These are phyloP conservation scores for Xylaria castorea DNA, from an alignment of 495 filamentous ascomycete species.

Conservation along the genomic window DNA sequence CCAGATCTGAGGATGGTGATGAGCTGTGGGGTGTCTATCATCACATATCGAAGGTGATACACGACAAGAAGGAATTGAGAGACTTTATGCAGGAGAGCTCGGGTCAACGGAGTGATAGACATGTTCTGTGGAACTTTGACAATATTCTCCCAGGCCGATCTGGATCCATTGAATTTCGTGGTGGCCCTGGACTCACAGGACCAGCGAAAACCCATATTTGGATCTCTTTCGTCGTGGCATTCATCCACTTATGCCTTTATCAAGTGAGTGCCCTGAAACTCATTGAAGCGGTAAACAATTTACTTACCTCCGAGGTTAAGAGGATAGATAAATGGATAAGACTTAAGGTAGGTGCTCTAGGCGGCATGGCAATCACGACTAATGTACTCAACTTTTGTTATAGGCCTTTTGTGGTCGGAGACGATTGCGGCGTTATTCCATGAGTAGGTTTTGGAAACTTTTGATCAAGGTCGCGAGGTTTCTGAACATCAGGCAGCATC, in stretches of 20 bases:
- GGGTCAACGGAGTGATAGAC: background rate
- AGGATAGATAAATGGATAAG: background rate
- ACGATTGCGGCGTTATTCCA: too few relatives aligned
- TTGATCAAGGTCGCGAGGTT: too few relatives aligned
- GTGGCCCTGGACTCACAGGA: background rate
- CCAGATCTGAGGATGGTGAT: background rate
- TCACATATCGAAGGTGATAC: background rate
- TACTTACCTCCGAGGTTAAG: background rate
- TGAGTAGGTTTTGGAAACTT: too few relatives aligned
- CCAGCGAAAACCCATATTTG: background rate
- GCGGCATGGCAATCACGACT: too few relatives aligned
- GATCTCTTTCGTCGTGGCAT: background rate
- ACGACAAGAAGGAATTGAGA: background rate
- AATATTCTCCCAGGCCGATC: background rate
- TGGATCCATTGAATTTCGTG: constrained; percentile 10
- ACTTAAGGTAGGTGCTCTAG: too few relatives aligned
- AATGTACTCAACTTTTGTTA: too few relatives aligned
- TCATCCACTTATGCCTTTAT: constrained; percentile 4
- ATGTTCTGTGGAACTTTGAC: background rate
- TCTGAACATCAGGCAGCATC: too few relatives aligned
- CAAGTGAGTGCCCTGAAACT: background rate
- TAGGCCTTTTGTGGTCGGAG: too few relatives aligned
- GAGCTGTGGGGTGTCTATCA: background rate
- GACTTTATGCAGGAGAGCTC: background rate
- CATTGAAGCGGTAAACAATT: background rate